Percentiles rank a stretch among this genome's conserved stretches.
These are phyloP conservation scores for Euryodendron excelsum DNA, from an alignment of 148 eudicot genomes.

Conservation along the genomic window DNA sequence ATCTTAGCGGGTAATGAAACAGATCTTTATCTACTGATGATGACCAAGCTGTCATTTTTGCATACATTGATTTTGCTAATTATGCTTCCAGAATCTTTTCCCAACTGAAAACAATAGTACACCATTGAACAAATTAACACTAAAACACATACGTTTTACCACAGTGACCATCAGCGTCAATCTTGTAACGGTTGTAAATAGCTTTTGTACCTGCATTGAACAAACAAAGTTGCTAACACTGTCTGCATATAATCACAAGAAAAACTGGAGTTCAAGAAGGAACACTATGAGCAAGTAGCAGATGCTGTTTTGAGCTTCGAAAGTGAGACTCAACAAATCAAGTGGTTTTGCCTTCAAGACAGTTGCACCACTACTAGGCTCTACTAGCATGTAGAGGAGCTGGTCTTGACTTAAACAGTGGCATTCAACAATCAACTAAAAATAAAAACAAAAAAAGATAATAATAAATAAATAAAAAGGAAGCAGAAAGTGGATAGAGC, in stretches of 20 bases:
- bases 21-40: not conserved
- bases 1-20: not conserved
- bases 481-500: too few relatives aligned
- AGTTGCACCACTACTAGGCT: not conserved
- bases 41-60: not conserved
- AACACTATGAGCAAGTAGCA: not conserved
- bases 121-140: not conserved
- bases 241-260: not conserved
- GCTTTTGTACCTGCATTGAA: slow-evolving; percentile 49
- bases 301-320: not conserved
- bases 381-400: not conserved
- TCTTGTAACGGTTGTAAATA: slow-evolving; percentile 73
- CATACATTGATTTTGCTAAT: not conserved
- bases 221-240: not conserved
- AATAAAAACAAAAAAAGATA: too few relatives aligned
- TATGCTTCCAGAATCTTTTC: not conserved
- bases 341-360: not conserved
- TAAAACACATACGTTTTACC: slow-evolving; percentile 78
- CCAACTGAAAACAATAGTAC: not conserved
- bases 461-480: too few relatives aligned
- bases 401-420: not conserved
- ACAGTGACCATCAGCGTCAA: slow-evolving; percentile 62
- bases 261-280: not conserved
- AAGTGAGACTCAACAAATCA: not conserved
- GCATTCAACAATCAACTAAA: not conserved